These are phyloP conservation scores for Eucalyptus cladocalyx DNA, from an alignment of 345 rosid species.

Conservation along the genomic window DNA sequence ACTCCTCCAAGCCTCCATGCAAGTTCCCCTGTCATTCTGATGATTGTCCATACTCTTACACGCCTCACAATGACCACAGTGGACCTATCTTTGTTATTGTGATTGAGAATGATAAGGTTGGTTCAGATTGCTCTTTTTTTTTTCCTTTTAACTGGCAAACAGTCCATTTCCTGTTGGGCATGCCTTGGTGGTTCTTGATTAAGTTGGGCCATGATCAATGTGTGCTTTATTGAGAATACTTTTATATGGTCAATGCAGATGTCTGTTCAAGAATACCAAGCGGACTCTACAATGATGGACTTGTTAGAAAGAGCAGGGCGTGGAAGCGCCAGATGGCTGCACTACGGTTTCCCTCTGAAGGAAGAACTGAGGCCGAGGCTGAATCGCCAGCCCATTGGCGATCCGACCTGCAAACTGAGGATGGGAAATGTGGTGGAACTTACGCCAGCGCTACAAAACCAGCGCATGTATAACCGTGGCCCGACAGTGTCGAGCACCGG, in stretches of 20 bases:
- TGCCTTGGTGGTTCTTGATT: neutral
- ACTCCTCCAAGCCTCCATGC: slow-evolving; percentile 60
- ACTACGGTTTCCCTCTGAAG: slow-evolving; percentile 60
- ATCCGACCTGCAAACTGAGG: slow-evolving; percentile 53
- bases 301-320: slow-evolving; percentile 60
- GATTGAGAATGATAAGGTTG: slow-evolving; percentile 80
- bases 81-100: slow-evolving; percentile 78
- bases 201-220: no score
- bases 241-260: slow-evolving; percentile 32
- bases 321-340: slow-evolving; percentile 52
- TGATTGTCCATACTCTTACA: slow-evolving; percentile 63
- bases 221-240: neutral
- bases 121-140: neutral
- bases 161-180: neutral
- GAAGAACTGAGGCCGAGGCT: slow-evolving; percentile 82
- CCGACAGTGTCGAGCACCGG: neutral
- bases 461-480: slow-evolving; percentile 70
- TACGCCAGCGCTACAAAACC: slow-evolving; percentile 73
- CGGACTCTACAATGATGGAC: slow-evolving; percentile 55
- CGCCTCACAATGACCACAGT: slow-evolving; percentile 38
- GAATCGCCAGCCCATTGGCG: slow-evolving; percentile 53
- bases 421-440: slow-evolving; percentile 97
- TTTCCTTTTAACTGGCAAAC: neutral
- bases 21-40: slow-evolving; percentile 61
- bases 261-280: slow-evolving; percentile 83